A percentile compares a stretch with the other conserved stretches of the same genome.
Evolutionary conservation across 2,329 filamentous ascomycete genomes (phyloP).

Genomic region (Lecanosticta acicola): DNA sequence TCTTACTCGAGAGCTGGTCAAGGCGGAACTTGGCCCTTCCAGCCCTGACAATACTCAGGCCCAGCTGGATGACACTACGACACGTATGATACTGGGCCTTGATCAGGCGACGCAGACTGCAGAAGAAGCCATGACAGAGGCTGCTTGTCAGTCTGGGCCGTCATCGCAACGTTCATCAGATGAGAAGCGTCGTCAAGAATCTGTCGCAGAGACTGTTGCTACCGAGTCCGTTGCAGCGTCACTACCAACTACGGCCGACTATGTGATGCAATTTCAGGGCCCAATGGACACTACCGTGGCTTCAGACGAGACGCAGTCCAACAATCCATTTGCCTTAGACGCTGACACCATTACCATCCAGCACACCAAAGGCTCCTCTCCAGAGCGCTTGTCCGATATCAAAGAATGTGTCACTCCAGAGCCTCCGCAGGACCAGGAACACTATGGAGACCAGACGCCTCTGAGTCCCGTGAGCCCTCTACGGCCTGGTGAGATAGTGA

Average conservation of each 20-base stretch:
- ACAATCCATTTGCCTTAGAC: constrained; percentile 30
- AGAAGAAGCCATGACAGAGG: constrained; percentile 3
- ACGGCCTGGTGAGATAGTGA: constrained; percentile 23
- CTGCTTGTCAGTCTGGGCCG: background rate
- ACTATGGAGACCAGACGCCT: constrained; percentile 14
- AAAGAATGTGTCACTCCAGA: constrained; percentile 7
- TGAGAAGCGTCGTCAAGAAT: constrained; percentile 12
- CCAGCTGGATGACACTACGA: constrained; percentile 17
- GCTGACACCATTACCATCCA: constrained; percentile 33
- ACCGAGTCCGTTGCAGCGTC: constrained; percentile 20
- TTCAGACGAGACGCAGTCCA: constrained; percentile 29
- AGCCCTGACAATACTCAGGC: constrained; percentile 19
- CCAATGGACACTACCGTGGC: constrained; percentile 27
- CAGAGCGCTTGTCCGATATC: constrained; percentile 3
- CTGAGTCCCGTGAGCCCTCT: constrained; percentile 32
- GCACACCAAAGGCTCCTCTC: constrained; percentile 14
- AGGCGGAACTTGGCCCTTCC: constrained; percentile 31
- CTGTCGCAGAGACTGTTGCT: constrained; percentile 19
- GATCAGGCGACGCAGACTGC: constrained; percentile 6
- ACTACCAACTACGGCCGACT: constrained; percentile 26
- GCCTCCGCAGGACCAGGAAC: constrained; percentile 7
- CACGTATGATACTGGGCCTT: constrained; percentile 8
- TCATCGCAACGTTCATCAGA: background rate
- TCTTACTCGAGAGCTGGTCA: constrained; percentile 34
- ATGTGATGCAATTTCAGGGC: constrained; percentile 30